Evolutionary conservation across 352 stramenopile species (phyloP).

Genomic region (Phytophthora lateralis): DNA sequence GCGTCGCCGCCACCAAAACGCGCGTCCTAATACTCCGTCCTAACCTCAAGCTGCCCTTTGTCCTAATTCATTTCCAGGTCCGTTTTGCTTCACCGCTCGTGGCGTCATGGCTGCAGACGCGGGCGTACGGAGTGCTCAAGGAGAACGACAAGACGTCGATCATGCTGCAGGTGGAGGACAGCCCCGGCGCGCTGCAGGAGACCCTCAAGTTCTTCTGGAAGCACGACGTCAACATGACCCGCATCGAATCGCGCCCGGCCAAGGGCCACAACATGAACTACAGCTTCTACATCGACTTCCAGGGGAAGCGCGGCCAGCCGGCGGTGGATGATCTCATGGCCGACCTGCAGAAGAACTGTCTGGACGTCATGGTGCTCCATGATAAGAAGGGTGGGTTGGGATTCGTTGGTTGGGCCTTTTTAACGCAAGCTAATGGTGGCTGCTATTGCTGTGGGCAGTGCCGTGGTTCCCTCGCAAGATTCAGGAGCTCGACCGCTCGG

Average conservation of each 20-base stretch:
- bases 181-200: slow-evolving; percentile 91
- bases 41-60: neutral
- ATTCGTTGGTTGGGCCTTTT: neutral
- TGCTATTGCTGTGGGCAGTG: slow-evolving; percentile 37
- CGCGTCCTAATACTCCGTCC: neutral
- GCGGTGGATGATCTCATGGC: slow-evolving; percentile 87
- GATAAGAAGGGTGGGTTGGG: slow-evolving; percentile 87
- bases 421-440: slow-evolving; percentile 1
- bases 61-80: neutral
- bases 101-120: slow-evolving; percentile 15
- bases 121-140: slow-evolving; percentile 21
- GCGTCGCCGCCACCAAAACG: neutral
- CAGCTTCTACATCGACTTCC: slow-evolving; percentile 95
- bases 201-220: slow-evolving; percentile 98
- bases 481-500: slow-evolving; percentile 76
- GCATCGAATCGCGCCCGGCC: slow-evolving; percentile 94
- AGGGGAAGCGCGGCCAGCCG: slow-evolving; percentile 82
- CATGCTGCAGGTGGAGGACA: slow-evolving; percentile 76
- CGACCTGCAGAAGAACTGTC: slow-evolving; percentile 85
- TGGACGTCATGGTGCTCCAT: slow-evolving; percentile 92
- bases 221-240: slow-evolving; percentile 96
- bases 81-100: slow-evolving; percentile 14
- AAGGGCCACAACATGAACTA: slow-evolving; percentile 85
- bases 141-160: slow-evolving; percentile 81
- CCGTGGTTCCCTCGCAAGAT: slow-evolving; percentile 89